These are phyloP conservation scores for Casaregolazyma suthepensis DNA, from an alignment of 1,139 yeast species.

Conservation along the genomic window DNA sequence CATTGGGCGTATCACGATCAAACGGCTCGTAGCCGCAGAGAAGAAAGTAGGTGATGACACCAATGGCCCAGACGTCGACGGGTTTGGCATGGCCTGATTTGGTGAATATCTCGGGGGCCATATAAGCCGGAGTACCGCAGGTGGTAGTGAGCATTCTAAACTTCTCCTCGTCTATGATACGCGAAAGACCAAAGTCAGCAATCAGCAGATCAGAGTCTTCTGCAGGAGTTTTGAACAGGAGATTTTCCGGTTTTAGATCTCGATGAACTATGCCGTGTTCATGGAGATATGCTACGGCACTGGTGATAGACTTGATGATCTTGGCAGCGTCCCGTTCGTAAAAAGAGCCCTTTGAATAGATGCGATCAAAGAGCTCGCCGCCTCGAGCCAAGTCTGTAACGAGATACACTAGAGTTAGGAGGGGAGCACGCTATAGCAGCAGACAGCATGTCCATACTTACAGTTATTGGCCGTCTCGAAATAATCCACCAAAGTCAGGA, in stretches of 20 bases:
- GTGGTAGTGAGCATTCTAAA: conserved; percentile 46
- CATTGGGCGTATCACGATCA: conserved; percentile 67
- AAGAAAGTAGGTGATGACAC: conserved; percentile 66
- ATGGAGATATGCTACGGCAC: conserved; percentile 63
- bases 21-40: conserved; percentile 74
- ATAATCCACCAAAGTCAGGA: conserved; percentile 59
- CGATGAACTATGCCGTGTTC: conserved; percentile 78
- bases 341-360: conserved; percentile 46
- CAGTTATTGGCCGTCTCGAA: conserved; percentile 56
- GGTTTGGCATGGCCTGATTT: conserved; percentile 51
- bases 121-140: conserved; percentile 68
- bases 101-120: conserved; percentile 63
- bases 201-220: conserved; percentile 48
- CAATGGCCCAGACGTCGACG: conserved; percentile 75
- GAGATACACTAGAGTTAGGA: conserved; percentile 37
- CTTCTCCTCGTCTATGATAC: conserved; percentile 40
- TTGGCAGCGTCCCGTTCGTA: conserved; percentile 48
- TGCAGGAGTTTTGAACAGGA: conserved; percentile 46
- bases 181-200: conserved; percentile 70
- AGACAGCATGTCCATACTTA: not conserved
- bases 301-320: conserved; percentile 43
- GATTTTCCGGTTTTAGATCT: conserved; percentile 90
- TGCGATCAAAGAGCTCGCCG: conserved; percentile 62
- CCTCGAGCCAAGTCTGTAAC: conserved; percentile 65
- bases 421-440: not conserved